Conservation (phyloP, 2,329 filamentous ascomycete genomes). For the Botryosphaeria agaves region DNA sequence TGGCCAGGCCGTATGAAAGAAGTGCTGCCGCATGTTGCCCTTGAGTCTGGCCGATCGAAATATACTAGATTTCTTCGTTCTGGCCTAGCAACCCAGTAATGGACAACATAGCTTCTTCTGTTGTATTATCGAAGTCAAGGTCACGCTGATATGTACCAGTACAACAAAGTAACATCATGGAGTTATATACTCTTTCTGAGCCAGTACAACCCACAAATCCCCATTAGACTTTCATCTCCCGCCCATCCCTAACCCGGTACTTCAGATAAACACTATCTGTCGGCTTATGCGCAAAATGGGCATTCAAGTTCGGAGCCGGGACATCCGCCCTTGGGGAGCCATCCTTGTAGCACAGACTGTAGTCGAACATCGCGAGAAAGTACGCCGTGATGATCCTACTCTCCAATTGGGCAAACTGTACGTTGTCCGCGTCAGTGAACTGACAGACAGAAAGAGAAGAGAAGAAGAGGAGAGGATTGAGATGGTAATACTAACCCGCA, state of each 20-base stretch:
- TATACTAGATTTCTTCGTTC: too few relatives aligned
- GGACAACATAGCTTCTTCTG: too few relatives aligned
- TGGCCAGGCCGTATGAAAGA: too few relatives aligned
- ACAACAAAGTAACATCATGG: too few relatives aligned
- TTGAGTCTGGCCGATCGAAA: too few relatives aligned
- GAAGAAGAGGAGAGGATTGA: slow-evolving; percentile 2
- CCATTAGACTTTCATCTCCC: slow-evolving; percentile 1
- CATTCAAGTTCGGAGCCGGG: slow-evolving; percentile 20
- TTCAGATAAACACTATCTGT: slow-evolving; percentile 17
- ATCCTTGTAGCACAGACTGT: slow-evolving; percentile 24
- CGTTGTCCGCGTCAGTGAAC: slow-evolving; percentile 4
- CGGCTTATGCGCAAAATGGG: slow-evolving; percentile 23
- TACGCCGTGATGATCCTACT: slow-evolving; percentile 31
- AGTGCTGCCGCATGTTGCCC: too few relatives aligned
- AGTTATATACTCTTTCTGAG: too few relatives aligned
- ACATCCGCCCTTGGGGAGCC: slow-evolving; percentile 7
- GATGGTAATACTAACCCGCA: slow-evolving; percentile 11
- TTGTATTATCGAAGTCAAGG: too few relatives aligned
- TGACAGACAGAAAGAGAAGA: not conserved
- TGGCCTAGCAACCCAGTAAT: too few relatives aligned
- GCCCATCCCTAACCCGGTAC: slow-evolving; percentile 18
- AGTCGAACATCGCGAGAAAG: slow-evolving; percentile 33
- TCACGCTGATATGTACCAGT: too few relatives aligned
- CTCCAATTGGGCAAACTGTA: slow-evolving; percentile 36
- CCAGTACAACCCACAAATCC: not conserved